phyloP scores from a whole-genome alignment of 257 asterid species.

The Cordia subcordata region DNA sequence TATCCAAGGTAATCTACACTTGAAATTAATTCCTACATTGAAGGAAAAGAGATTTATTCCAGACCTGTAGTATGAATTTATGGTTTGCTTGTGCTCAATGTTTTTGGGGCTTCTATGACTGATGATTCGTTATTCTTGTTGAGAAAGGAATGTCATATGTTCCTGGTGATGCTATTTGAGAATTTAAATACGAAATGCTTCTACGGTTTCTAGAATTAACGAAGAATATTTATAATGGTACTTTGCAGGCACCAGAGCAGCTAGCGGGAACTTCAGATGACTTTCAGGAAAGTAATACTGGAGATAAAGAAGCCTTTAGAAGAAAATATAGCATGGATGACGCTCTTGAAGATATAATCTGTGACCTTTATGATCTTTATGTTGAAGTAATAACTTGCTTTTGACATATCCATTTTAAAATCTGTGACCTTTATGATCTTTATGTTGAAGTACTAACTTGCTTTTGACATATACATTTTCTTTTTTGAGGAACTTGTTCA shows the following conservation, averaged over 20 bases:
- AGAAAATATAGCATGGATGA: slow-evolving; percentile 72
- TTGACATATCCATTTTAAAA: slow-evolving; percentile 2
- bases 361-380: slow-evolving; percentile 81
- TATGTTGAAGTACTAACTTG: slow-evolving; percentile 61
- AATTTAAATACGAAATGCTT: too few species aligned
- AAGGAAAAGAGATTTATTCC: too few species aligned
- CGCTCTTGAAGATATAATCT: slow-evolving; percentile 72
- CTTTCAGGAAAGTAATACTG: slow-evolving; percentile 61
- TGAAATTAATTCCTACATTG: too few species aligned
- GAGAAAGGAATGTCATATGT: too few species aligned
- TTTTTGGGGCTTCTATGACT: too few species aligned
- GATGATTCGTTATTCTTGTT: too few species aligned
- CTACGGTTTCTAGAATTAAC: too few species aligned
- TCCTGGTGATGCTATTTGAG: too few species aligned
- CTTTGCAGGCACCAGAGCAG: slow-evolving; percentile 58
- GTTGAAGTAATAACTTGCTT: slow-evolving; percentile 53
- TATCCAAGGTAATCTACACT: slow-evolving; percentile 50
- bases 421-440: slow-evolving; percentile 79
- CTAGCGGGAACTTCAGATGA: slow-evolving; percentile 60
- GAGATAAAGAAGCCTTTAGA: slow-evolving; percentile 64
- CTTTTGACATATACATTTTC: slow-evolving; percentile 1
- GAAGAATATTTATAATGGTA: too few species aligned
- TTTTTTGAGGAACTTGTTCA: neutral
- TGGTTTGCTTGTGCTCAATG: too few species aligned
- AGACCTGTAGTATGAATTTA: too few species aligned